Percentiles rank a stretch among this genome's conserved stretches.
Evolutionary conservation across 208 protist genomes (phyloP).

Genomic region (Tritrichomonas musculus): DNA sequence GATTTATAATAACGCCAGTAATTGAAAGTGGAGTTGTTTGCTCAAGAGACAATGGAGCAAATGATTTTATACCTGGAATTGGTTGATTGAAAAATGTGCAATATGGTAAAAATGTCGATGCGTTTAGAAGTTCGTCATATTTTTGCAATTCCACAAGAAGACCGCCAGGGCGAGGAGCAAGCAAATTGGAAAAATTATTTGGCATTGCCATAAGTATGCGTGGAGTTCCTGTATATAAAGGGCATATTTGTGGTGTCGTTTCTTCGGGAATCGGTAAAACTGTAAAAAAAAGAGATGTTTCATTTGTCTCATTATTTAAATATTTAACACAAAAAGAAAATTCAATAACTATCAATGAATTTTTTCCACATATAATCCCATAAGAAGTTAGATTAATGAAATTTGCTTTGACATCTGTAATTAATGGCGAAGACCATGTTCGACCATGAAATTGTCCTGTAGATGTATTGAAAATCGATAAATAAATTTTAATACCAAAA

Average conservation of each 20-base stretch:
- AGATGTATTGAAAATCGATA: not conserved
- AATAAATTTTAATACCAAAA: not conserved
- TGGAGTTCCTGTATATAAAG: not conserved
- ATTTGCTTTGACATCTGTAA: not conserved
- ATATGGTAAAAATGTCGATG: not conserved
- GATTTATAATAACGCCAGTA: not conserved
- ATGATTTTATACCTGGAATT: not conserved
- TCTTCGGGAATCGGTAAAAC: not conserved
- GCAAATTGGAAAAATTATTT: not conserved
- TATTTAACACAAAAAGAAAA: not conserved
- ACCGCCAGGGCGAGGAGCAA: not conserved
- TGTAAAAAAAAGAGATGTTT: slow-evolving; percentile 17
- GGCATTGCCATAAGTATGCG: not conserved
- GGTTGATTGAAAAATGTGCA: not conserved
- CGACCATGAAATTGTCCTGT: not conserved
- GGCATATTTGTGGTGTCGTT: not conserved
- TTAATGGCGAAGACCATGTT: not conserved
- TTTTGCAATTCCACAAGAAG: not conserved
- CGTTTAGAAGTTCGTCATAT: not conserved
- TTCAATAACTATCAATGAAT: slow-evolving; percentile 6
- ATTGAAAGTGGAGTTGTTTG: not conserved
- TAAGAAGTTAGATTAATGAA: not conserved
- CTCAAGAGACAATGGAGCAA: not conserved
- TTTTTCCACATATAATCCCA: not conserved
- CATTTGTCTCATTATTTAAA: not conserved